Percentiles rank a stretch among this genome's conserved stretches.
These are phyloP conservation scores for Suillus clintonianus DNA, from an alignment of 768 basidiomycete genomes.

Conservation along the genomic window DNA sequence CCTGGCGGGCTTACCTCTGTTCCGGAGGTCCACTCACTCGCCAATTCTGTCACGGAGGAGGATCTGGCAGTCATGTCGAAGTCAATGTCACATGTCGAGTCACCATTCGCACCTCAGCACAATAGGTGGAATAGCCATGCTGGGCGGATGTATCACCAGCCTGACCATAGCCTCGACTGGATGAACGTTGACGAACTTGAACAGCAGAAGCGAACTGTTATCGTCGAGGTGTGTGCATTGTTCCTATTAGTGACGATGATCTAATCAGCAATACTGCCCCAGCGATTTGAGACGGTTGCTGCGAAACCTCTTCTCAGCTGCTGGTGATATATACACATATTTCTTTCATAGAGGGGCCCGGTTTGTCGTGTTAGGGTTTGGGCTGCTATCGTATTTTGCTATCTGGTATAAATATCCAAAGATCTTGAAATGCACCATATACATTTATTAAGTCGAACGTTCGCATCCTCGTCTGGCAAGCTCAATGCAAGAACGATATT, in stretches of 20 bases:
- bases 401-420: slow-evolving; percentile 1
- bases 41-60: slow-evolving; percentile 65
- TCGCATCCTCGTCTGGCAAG: neutral
- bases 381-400: slow-evolving; percentile 1
- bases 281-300: slow-evolving; percentile 77
- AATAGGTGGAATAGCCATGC: slow-evolving; percentile 37
- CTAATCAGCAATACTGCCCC: neutral
- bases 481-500: neutral
- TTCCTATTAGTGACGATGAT: neutral
- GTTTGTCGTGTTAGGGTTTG: neutral
- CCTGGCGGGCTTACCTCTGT: slow-evolving; percentile 54
- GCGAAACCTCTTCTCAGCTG: slow-evolving; percentile 71
- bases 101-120: slow-evolving; percentile 40
- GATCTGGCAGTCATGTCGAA: slow-evolving; percentile 75
- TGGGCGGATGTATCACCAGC: slow-evolving; percentile 26
- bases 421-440: neutral
- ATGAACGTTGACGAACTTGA: slow-evolving; percentile 41
- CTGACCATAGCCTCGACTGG: slow-evolving; percentile 45
- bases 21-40: slow-evolving; percentile 52
- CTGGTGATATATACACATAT: slow-evolving; percentile 46
- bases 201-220: slow-evolving; percentile 56
- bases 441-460: neutral
- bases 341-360: neutral
- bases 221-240: slow-evolving; percentile 63
- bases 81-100: slow-evolving; percentile 72